Evolutionary conservation across 2,329 filamentous ascomycete species (phyloP), one percentile per base, ranked within the genome.

Genomic region (Aspergillus nomiae): DNA sequence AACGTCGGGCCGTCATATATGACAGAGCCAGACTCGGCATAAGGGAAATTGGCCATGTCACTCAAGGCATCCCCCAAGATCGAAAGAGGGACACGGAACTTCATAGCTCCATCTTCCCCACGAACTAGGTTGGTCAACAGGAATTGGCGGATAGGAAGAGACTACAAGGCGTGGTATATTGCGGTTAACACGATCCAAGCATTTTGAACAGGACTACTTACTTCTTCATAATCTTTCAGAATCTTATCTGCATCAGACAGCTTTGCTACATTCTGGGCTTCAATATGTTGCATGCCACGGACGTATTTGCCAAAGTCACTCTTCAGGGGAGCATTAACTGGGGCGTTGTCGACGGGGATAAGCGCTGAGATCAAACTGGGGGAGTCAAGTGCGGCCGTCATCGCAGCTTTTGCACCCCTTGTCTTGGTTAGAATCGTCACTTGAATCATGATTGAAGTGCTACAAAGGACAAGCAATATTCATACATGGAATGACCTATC

Each of bases 401-500:
- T 97, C 70, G 92, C 92, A 2, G 90, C 89, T 82, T 98, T 98
- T 54, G 94, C 94, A 66, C 95, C 94, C 90, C 89, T 91, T 62
- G 28, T 14, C 14, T 8, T 51, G n/a, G 34, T 66, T 26, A 67
- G 63, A 50, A 58, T 38, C 7, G 21, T 3, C 21, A n/a, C 26
- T 34, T n/a, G 8, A 32, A 48, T 34, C 26, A 11, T 28, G 3
- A 10, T n/a, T 3, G 3, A 9, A n/a, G 6, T n/a, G 26, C 21
- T 38, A n/a, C n/a, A 48, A 26, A 11, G 21, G 28, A 6, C 14
- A 34, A 28, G 19, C 19, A 32, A 46, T 38, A 30, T 38, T 71
- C 85, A 72, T 78, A 91, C 94, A 98, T 98, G 1, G 92, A 97
- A 79, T 98, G 95, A 0, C 94, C 94, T 71, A 98, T 95, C 32